Conservation (phyloP, 2,329 filamentous ascomycete genomes). For the Fusarium palustre region DNA sequence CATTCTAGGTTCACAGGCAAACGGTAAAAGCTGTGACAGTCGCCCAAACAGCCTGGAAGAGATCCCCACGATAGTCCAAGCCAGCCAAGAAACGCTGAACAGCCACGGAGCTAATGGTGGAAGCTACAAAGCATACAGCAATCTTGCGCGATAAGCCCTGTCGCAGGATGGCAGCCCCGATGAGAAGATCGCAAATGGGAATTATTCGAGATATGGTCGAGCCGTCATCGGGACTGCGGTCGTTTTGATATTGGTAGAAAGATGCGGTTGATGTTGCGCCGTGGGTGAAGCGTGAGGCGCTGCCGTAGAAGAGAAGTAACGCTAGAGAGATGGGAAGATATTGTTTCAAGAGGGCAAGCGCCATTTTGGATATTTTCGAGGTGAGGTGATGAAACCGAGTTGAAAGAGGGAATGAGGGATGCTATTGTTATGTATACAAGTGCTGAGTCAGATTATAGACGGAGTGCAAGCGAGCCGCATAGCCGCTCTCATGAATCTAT, state of each 20-base stretch:
- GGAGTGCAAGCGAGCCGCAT: not conserved
- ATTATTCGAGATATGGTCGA: constrained; percentile 14
- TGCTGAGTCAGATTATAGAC: constrained; percentile 19
- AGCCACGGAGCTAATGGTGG: constrained; percentile 15
- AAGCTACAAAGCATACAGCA: constrained; percentile 28
- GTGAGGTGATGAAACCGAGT: no score
- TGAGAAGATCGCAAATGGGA: constrained; percentile 23
- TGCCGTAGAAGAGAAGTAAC: constrained; percentile 32
- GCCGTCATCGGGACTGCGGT: constrained; percentile 17
- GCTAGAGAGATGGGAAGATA: constrained; percentile 21
- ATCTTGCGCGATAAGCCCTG: constrained; percentile 12
- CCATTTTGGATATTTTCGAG: not conserved
- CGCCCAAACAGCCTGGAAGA: constrained; percentile 26
- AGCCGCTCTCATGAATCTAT: not conserved
- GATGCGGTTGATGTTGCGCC: constrained; percentile 23
- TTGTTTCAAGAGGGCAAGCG: not conserved
- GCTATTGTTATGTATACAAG: not conserved
- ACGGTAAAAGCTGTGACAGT: not conserved
- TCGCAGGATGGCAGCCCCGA: constrained; percentile 8
- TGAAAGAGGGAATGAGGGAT: fast-evolving
- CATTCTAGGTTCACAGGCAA: not conserved
- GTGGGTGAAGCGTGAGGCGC: constrained; percentile 31
- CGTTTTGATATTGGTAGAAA: constrained; percentile 30
- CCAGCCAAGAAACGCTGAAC: constrained; percentile 12
- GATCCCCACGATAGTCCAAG: constrained; percentile 1